Conservation (phyloP, 768 basidiomycete genomes). For the Trametes cingulata region DNA sequence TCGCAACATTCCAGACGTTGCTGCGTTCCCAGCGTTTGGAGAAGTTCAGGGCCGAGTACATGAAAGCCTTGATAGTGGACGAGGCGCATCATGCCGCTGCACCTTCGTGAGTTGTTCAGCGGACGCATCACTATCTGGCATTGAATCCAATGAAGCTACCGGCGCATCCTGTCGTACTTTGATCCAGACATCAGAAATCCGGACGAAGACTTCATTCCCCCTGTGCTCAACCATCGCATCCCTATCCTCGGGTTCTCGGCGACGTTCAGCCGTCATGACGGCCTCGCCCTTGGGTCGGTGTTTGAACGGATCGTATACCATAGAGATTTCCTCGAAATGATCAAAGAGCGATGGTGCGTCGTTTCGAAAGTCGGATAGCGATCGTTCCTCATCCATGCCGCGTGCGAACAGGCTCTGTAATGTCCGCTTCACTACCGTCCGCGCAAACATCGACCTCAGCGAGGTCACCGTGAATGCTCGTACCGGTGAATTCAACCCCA, state of each 20-base stretch:
- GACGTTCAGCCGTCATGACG: constrained; percentile 91
- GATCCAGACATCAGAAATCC: constrained; percentile 62
- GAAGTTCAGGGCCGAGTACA: constrained; percentile 68
- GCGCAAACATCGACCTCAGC: constrained; percentile 69
- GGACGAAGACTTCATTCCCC: constrained; percentile 42
- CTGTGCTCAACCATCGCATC: constrained; percentile 48
- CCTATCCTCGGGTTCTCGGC: constrained; percentile 95
- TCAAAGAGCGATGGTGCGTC: constrained; percentile 82
- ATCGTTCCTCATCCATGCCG: neutral
- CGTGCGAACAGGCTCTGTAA: constrained; percentile 72
- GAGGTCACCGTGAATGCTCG: constrained; percentile 63
- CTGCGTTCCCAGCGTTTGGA: constrained; percentile 59
- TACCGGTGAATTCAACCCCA: constrained; percentile 81
- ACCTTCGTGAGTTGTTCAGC: constrained; percentile 56
- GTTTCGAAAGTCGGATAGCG: neutral
- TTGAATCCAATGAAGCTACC: constrained; percentile 54
- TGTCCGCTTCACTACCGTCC: constrained; percentile 82
- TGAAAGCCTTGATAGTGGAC: constrained; percentile 84
- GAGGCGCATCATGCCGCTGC: constrained; percentile 97
- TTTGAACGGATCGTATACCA: constrained; percentile 94
- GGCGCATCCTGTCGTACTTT: constrained; percentile 82
- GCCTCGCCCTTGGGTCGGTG: constrained; percentile 82
- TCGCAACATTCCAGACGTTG: constrained; percentile 89
- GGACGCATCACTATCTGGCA: neutral
- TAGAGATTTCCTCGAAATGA: constrained; percentile 88